Evolutionary conservation across 2,329 filamentous ascomycete species (phyloP).

Genomic region (Paecilomyces niveus): DNA sequence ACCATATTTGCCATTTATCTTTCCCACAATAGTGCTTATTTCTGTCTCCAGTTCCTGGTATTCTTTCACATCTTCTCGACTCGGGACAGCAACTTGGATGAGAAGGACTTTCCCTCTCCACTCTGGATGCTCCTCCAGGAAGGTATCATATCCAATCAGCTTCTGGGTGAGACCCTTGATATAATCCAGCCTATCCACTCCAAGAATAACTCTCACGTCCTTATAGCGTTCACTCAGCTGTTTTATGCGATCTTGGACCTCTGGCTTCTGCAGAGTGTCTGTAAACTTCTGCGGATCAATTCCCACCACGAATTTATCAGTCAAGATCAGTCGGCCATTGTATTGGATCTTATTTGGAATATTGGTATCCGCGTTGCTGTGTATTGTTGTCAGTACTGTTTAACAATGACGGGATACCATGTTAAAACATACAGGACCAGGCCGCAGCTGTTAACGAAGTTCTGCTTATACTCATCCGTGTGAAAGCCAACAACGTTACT

Average conservation of each 20-base stretch:
- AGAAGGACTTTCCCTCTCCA: constrained; percentile 90
- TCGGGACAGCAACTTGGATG: constrained; percentile 88
- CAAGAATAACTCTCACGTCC: constrained; percentile 83
- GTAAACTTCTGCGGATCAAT: constrained; percentile 93
- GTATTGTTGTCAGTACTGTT: neutral
- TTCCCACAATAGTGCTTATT: constrained; percentile 84
- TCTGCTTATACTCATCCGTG: constrained; percentile 90
- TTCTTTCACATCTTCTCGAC: constrained; percentile 77
- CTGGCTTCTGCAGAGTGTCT: constrained; percentile 67
- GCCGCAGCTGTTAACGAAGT: constrained; percentile 85
- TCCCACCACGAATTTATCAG: constrained; percentile 88
- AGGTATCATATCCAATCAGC: constrained; percentile 83
- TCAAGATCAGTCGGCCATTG: constrained; percentile 71
- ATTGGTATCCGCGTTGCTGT: constrained; percentile 42
- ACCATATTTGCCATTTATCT: constrained; percentile 89
- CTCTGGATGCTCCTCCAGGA: constrained; percentile 85
- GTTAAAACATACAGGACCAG: constrained; percentile 59
- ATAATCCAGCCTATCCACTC: constrained; percentile 89
- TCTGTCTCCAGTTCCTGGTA: constrained; percentile 89
- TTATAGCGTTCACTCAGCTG: constrained; percentile 76
- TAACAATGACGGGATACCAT: neutral
- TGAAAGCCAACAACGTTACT: constrained; percentile 95
- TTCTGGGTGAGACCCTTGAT: constrained; percentile 97
- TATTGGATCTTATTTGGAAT: constrained; percentile 84
- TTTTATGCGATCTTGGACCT: constrained; percentile 72